Conservation (phyloP, 495 filamentous ascomycete species). For the Barbatosphaeria neglecta region DNA sequence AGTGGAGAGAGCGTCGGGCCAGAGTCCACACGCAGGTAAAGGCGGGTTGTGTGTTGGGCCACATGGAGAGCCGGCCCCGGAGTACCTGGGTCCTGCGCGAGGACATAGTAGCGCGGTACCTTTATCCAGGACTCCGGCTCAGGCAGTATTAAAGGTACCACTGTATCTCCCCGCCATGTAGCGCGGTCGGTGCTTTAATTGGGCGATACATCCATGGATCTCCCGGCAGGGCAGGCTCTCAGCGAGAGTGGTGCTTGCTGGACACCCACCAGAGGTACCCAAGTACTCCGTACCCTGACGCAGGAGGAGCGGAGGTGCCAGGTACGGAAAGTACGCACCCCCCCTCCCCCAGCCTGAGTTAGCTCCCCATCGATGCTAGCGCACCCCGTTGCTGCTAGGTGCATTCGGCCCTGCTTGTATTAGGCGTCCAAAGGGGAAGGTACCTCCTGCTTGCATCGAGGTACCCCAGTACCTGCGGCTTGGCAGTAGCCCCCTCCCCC, state of each 20-base stretch:
- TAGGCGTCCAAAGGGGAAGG: not conserved
- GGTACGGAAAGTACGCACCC: not conserved
- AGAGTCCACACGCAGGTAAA: slow-evolving; percentile 10
- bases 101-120: not conserved
- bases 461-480: not conserved
- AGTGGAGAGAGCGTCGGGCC: slow-evolving; percentile 30
- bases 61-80: not conserved
- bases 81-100: not conserved
- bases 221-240: not conserved
- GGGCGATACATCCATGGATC: slow-evolving; percentile 6
- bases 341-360: not conserved
- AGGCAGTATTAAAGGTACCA: slow-evolving; percentile 7
- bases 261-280: too few species aligned
- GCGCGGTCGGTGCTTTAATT: slow-evolving; percentile 11
- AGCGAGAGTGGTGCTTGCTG: slow-evolving; percentile 4
- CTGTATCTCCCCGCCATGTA: slow-evolving; percentile 6
- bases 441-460: not conserved
- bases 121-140: too few species aligned
- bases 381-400: not conserved
- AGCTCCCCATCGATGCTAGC: too few species aligned
- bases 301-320: too few species aligned
- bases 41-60: slow-evolving; percentile 5
- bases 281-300: not conserved
- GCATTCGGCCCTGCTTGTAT: slow-evolving; percentile 1
- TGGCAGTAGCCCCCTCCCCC: too few species aligned